These are phyloP conservation scores for Thielaviopsis punctulata DNA, from an alignment of 2,329 filamentous ascomycete genomes.

Conservation along the genomic window DNA sequence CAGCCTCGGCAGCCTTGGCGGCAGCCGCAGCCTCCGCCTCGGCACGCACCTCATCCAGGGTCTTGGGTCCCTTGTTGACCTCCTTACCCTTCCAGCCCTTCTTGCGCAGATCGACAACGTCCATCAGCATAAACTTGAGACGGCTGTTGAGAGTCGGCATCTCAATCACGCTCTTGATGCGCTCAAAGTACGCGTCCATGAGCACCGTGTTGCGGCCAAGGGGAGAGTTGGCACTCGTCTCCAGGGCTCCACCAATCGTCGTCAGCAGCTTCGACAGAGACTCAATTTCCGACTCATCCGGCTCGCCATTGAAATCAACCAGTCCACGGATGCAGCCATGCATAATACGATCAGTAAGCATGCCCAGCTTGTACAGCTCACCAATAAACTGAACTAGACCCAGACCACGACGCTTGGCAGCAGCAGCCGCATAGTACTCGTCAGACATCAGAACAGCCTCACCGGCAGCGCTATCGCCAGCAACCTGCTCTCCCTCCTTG, in stretches of 20 bases:
- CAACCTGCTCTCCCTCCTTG: slow-evolving; percentile 18
- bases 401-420: slow-evolving; percentile 89
- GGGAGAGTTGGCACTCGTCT: slow-evolving; percentile 45
- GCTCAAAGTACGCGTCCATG: slow-evolving; percentile 87
- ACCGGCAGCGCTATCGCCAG: slow-evolving; percentile 23
- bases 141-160: slow-evolving; percentile 70
- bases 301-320: slow-evolving; percentile 82
- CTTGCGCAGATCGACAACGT: slow-evolving; percentile 70
- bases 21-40: slow-evolving; percentile 63
- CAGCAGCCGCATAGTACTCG: slow-evolving; percentile 87
- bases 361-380: slow-evolving; percentile 94
- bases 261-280: slow-evolving; percentile 82
- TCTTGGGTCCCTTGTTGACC: slow-evolving; percentile 87
- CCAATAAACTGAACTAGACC: slow-evolving; percentile 98
- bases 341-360: slow-evolving; percentile 99
- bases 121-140: slow-evolving; percentile 92
- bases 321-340: slow-evolving; percentile 96
- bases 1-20: slow-evolving; percentile 45
- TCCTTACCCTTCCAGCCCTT: slow-evolving; percentile 75
- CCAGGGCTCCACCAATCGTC: slow-evolving; percentile 80
- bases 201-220: slow-evolving; percentile 28
- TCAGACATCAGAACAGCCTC: slow-evolving; percentile 80
- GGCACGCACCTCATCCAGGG: slow-evolving; percentile 76
- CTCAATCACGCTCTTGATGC: slow-evolving; percentile 69
- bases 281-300: slow-evolving; percentile 92